These are phyloP conservation scores for Gossypium davidsonii DNA, from an alignment of 441 rosid species.

Conservation along the genomic window DNA sequence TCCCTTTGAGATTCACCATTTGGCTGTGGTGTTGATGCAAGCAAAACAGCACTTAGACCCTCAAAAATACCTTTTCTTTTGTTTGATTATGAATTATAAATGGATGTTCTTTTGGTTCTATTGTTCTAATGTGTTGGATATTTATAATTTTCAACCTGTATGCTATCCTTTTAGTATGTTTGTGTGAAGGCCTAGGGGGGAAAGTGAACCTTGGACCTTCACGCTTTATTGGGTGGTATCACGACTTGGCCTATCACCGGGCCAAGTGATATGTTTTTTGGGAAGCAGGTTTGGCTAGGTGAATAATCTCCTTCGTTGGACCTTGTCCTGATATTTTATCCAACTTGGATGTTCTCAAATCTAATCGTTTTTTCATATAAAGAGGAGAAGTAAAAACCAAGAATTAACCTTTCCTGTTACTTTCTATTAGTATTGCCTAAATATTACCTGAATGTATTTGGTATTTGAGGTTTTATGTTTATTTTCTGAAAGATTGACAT, in stretches of 20 bases:
- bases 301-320: not conserved
- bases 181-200: not conserved
- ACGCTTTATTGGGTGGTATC: not conserved
- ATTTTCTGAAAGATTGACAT: not conserved
- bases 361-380: not conserved
- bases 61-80: not conserved
- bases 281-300: not conserved
- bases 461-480: not conserved
- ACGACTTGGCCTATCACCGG: not conserved
- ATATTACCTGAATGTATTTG: not conserved
- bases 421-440: not conserved
- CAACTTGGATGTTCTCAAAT: not conserved
- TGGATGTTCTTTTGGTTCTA: not conserved
- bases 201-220: conserved; percentile 8
- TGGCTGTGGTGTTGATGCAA: not conserved
- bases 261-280: not conserved
- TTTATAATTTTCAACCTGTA: not conserved
- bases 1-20: not conserved
- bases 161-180: not conserved
- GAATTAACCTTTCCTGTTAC: not conserved
- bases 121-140: not conserved
- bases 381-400: not conserved
- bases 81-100: not conserved
- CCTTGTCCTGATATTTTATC: not conserved
- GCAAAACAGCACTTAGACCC: not conserved